Evolutionary conservation across 805 yeast species (phyloP), one percentile per base, ranked within the genome.

Genomic region (Maudiozyma pseudohumilis): DNA sequence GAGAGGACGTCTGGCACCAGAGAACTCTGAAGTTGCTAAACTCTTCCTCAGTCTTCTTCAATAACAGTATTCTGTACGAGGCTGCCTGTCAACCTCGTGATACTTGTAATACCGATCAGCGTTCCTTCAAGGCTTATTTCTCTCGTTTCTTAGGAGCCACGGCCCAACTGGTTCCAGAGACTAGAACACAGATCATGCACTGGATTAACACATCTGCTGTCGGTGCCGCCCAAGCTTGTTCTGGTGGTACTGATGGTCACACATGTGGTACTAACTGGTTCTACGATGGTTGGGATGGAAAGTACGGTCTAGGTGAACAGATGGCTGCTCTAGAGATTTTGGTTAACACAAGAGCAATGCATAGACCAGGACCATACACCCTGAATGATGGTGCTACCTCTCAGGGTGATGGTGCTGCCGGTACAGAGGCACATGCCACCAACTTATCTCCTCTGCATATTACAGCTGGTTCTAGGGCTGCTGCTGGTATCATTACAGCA

Each of bases 201-300:
- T 57, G 60, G 47, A 41, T 72, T 16, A 56, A 62, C 18, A 52
- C 61, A 20, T 75, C 83, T 6, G 84, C 86, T 2, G 38, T 43
- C 8, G 95, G 77, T 12, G 95, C 95, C 6, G 89, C 94, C 1
- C 61, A 65, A 44, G 73, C 89, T 1, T 88, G 97, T 62, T 66
- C 80, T 1, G 96, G 96, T 46, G 96, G 96, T 50, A 42, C 61
- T 5, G 96, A 88, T 56, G 85, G 85, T 13, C 80, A 76, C 45
- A 88, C 96, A 0, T 89, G 97, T 66, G 96, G 96, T 21, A 52
- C 72, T 40, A 69, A 83, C 52, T 88, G 97, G 97, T 61, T 72
- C 3, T n/a, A 8, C 10, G 38, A 32, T 15, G 75, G 74, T 15
- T 82, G 81, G 77, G 96, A 88, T 60, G 77, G 72, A 2, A 52